Conservation (phyloP, 768 basidiomycete species). For the Podaxis sp. region DNA sequence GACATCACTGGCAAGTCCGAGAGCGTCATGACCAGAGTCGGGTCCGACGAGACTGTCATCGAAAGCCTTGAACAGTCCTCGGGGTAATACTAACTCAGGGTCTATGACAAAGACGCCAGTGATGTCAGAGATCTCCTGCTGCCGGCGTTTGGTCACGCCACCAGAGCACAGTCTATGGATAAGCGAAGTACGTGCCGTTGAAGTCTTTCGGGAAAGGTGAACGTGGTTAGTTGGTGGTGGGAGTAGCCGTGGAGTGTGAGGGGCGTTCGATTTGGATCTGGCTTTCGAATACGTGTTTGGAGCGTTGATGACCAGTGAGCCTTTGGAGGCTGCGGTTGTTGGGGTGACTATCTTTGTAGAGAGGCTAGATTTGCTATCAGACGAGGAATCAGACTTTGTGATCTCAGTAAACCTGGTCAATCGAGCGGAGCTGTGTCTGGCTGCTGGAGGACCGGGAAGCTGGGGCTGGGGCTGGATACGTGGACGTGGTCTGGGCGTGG, state of each 20-base stretch:
- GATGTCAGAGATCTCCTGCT: slow-evolving; percentile 5
- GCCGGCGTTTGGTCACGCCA: not conserved
- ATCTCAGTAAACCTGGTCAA: not conserved
- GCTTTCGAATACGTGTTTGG: no score
- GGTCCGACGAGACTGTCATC: slow-evolving; percentile 6
- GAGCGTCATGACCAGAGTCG: not conserved
- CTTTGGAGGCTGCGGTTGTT: no score
- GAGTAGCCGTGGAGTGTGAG: not conserved
- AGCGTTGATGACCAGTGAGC: no score
- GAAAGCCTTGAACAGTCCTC: slow-evolving; percentile 3
- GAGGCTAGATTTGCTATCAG: not conserved
- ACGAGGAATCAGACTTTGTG: not conserved
- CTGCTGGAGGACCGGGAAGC: not conserved
- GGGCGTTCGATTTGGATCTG: no score
- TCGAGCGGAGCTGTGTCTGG: not conserved
- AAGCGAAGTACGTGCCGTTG: not conserved
- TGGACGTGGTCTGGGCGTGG: not conserved
- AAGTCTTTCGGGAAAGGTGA: slow-evolving; percentile 6
- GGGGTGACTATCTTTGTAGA: not conserved
- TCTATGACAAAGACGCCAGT: slow-evolving; percentile 15
- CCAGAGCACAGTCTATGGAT: not conserved
- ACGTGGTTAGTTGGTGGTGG: slow-evolving; percentile 9
- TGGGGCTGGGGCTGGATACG: not conserved
- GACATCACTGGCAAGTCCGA: not conserved
- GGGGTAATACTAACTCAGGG: slow-evolving; percentile 9